Conservation (phyloP, 1,284 basidiomycete genomes). For the Pterulicium gracile region DNA sequence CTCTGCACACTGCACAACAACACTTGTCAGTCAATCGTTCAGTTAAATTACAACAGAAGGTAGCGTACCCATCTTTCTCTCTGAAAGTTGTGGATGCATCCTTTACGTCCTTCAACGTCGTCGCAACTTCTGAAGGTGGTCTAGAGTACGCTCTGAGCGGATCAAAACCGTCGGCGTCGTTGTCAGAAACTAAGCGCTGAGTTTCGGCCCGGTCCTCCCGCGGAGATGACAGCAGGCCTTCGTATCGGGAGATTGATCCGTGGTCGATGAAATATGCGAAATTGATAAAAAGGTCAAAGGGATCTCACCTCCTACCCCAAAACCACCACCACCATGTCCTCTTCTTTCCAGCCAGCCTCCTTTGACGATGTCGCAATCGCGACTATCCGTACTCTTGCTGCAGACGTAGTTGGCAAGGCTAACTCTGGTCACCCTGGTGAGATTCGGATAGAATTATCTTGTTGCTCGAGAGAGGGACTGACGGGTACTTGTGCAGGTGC, state of each 20-base stretch:
- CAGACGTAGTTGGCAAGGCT: constrained; percentile 67
- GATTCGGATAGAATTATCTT: constrained; percentile 10
- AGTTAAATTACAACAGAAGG: constrained; percentile 4
- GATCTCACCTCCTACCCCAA: too few relatives aligned
- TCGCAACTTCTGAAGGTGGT: too few relatives aligned
- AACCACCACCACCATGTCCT: constrained; percentile 33
- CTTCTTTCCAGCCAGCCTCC: constrained; percentile 21
- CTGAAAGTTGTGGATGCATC: constrained; percentile 70
- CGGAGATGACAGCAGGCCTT: too few relatives aligned
- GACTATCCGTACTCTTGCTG: constrained; percentile 63
- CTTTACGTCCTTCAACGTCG: constrained; percentile 5
- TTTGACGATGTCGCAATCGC: constrained; percentile 52
- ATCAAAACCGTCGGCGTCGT: too few relatives aligned
- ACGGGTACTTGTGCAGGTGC: constrained; percentile 50
- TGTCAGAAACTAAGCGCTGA: too few relatives aligned
- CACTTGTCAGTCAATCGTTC: constrained; percentile 4
- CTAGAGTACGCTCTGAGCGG: too few relatives aligned
- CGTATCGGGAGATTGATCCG: too few relatives aligned
- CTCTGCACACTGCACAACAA: constrained; percentile 44
- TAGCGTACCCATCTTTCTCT: constrained; percentile 49
- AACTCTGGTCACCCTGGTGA: constrained; percentile 89
- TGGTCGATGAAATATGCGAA: too few relatives aligned
- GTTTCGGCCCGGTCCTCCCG: too few relatives aligned
- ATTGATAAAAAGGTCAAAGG: too few relatives aligned
- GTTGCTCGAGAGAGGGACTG: constrained; percentile 8